Evolutionary conservation across 345 rosid species (phyloP), one percentile per base, ranked within the genome.

Genomic region (Geranium rotundifolium): DNA sequence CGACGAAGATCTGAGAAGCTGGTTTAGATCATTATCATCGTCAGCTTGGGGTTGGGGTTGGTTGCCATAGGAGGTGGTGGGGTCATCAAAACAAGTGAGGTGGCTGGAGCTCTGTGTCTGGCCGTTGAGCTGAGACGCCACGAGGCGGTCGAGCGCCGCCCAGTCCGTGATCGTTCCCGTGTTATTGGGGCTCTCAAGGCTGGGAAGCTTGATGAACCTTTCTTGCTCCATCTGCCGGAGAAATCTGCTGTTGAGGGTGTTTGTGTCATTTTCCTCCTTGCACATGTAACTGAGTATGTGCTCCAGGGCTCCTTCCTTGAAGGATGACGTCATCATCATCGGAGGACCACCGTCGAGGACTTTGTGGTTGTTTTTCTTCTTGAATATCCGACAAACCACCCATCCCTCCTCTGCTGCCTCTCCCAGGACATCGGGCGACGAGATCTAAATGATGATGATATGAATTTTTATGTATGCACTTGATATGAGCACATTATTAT

Each of bases 301-400:
- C 63, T 89, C 92, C 19, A 90, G 79, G 56, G 78, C 90, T 15
- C 67, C 75, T 16, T 69, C 80, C 67, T 63, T 72, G 56, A 64
- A 68, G 63, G 60, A 67, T 4, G 81, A 63, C 37, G 63, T 29
- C 56, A 58, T 58, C 56, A 29, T 55, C 29, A 59, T 12, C 13
- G 52, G 14, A 10, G 52, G 37, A 12, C 15, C 29, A 12, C 15
- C 29, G 58, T 88, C 96, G 31, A 88, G 80, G 73, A 78, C 59
- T 85, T 90, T 93, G 73, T 85, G 95, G 68, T 86, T 81, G 72
- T 88, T 90, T 75, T 90, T 93, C 83, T 93, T 93, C 77, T 82
- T 81, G 64, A 93, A 93, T 1, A 90, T 90, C 9, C 99, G 85
- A 74, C 97, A 90, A 61, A 93, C 88, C 67, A 93, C 99, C 99